A percentile compares a stretch with the other conserved stretches of the same genome.
Conservation (phyloP, 768 basidiomycete genomes). For the Xerocomellus chrysenteron region DNA sequence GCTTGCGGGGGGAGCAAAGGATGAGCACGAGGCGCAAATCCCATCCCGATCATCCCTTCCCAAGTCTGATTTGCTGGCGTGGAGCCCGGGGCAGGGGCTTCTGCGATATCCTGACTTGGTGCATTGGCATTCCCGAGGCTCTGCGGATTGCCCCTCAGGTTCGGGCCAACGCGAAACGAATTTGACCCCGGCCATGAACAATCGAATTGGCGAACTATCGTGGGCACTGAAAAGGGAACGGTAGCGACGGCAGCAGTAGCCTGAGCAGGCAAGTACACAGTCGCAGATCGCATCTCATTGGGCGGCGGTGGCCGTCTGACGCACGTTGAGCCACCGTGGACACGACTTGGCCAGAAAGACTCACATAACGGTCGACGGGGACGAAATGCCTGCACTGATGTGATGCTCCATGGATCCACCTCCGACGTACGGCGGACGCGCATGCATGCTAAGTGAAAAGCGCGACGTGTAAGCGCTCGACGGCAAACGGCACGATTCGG, state of each 20-base stretch:
- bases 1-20: background rate
- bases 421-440: background rate
- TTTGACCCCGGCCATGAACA: background rate
- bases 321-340: background rate
- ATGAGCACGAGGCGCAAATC: background rate
- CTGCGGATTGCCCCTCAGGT: background rate
- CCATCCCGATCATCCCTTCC: slow-evolving; percentile 2
- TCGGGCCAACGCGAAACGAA: background rate
- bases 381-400: background rate
- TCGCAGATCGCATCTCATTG: background rate
- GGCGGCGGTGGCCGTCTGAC: background rate
- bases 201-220: background rate
- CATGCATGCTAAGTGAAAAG: background rate
- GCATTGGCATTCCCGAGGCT: background rate
- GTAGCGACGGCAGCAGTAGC: background rate
- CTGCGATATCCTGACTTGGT: background rate
- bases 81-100: background rate
- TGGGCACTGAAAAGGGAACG: background rate
- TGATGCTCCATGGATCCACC: background rate
- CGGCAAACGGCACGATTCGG: background rate
- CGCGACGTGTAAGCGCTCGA: background rate
- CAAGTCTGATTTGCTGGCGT: slow-evolving; percentile 1
- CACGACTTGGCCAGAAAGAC: background rate
- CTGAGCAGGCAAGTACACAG: background rate
- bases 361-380: background rate